Base-by-base conservation (phyloP, 2,329 filamentous ascomycete species). In the Rhynchosporium secalis region DNA sequence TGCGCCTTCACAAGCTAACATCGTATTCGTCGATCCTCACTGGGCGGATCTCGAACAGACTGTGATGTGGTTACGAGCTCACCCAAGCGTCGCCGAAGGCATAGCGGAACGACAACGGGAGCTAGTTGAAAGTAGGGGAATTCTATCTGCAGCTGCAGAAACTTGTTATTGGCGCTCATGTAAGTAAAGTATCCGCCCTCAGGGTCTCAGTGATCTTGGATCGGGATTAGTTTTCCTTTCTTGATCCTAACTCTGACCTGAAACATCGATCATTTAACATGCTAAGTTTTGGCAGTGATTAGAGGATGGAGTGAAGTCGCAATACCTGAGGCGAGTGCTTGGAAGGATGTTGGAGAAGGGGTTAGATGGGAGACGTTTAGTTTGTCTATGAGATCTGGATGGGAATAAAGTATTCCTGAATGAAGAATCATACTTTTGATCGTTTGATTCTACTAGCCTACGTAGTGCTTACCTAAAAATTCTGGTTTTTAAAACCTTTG, bases 111-210 rank as follows among this genome's bases (percentile, higher is more conserved):
- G 80, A 40, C 81, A 83, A 73, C 76, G 80, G 57, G 75, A 73
- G 13, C 58, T 77, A 55, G 80, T 79, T 68, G 74, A 75, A 1
- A 76, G 72, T 12, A 75, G 73, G 0, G 81, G 80, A 0, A 80
- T 81, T 67, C 72, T 81, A 51, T 80, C 78, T 62, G 76, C 77
- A 13, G 80, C 80, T n/a, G 80, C 81, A 0, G 81, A 83, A 71
- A 73, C 70, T 62, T 84, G 81, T 66, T 84, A 83, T 72, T 84
- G 81, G 81, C 75, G 81, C 46, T 78, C 76, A 0, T 60, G 20
- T 20, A 20, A 20, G 20, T 20, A 20, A 20, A 20, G 20, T 20
- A 20, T 20, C 20, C 20, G 20, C 20, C 20, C 20, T 20, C 20
- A 20, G 20, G 20, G 20, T 20, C 20, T 20, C 20, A 20, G 20